These are phyloP conservation scores for Triticum dicoccoides DNA, from an alignment of 176 grass and related monocot genomes.

Conservation along the genomic window DNA sequence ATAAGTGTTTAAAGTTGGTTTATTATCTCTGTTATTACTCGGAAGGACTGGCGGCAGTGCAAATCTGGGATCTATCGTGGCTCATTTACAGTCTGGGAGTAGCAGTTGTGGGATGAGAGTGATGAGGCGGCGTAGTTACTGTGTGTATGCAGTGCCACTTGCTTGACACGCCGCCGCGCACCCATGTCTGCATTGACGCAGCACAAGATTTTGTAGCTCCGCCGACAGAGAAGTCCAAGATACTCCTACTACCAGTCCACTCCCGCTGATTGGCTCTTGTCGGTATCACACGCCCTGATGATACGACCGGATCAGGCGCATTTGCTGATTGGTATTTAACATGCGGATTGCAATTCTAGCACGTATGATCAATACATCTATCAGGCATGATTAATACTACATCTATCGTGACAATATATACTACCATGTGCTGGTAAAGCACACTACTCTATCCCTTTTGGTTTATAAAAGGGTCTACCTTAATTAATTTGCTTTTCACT, in stretches of 20 bases:
- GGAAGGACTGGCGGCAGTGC: background rate
- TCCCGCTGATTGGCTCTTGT: background rate
- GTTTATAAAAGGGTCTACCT: too few relatives aligned
- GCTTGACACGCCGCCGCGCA: too few relatives aligned
- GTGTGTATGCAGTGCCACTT: background rate
- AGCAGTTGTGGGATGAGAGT: background rate
- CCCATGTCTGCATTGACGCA: too few relatives aligned
- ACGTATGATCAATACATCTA: too few relatives aligned
- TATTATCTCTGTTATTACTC: too few relatives aligned
- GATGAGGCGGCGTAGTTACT: background rate
- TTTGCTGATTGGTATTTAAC: background rate
- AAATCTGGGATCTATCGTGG: background rate
- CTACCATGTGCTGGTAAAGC: too few relatives aligned
- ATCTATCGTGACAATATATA: too few relatives aligned
- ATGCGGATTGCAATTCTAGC: background rate
- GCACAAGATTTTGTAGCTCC: too few relatives aligned
- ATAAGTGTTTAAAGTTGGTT: background rate
- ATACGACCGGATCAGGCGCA: background rate
- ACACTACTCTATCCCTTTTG: too few relatives aligned
- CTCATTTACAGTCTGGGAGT: background rate
- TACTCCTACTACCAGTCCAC: background rate
- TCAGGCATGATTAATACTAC: too few relatives aligned
- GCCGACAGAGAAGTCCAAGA: background rate
- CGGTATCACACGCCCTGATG: background rate
- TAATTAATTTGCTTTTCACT: too few relatives aligned